A percentile compares a stretch with the other conserved stretches of the same genome.
phyloP scores from a whole-genome alignment of 768 basidiomycete genomes.

The Cystobasidiopsis lactophilus region DNA sequence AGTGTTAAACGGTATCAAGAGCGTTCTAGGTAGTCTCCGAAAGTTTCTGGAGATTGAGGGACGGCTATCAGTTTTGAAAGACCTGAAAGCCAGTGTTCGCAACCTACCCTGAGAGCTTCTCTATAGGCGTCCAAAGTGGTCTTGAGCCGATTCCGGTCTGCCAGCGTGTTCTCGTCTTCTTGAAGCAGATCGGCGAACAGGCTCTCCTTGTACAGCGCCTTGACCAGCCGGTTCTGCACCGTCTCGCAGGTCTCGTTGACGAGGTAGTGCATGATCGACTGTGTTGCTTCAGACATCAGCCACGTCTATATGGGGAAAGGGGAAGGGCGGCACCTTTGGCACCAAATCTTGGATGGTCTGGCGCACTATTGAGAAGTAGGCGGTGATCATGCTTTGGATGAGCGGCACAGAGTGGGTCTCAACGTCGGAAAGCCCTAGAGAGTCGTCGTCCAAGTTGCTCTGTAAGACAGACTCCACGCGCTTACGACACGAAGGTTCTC shows the following conservation, averaged over 20 bases:
- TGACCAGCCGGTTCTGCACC: slow-evolving; percentile 89
- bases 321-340: slow-evolving; percentile 89
- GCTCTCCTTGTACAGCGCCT: slow-evolving; percentile 80
- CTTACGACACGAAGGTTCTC: too few relatives aligned
- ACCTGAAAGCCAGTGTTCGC: neutral
- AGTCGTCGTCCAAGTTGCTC: slow-evolving; percentile 13
- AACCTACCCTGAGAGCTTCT: slow-evolving; percentile 26
- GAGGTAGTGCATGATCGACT: slow-evolving; percentile 32
- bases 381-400: slow-evolving; percentile 80
- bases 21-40: too few relatives aligned
- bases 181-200: slow-evolving; percentile 73
- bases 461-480: too few relatives aligned
- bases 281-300: neutral
- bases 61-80: neutral
- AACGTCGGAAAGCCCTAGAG: slow-evolving; percentile 35
- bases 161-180: slow-evolving; percentile 86
- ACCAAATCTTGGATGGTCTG: slow-evolving; percentile 93
- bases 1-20: too few relatives aligned
- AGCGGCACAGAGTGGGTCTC: slow-evolving; percentile 95
- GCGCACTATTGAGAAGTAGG: slow-evolving; percentile 87
- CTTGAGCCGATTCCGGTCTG: slow-evolving; percentile 82
- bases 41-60: too few relatives aligned
- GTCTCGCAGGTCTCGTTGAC: slow-evolving; percentile 93
- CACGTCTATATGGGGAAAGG: slow-evolving; percentile 44
- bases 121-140: slow-evolving; percentile 85